Percentiles rank a stretch among this genome's conserved stretches.
Evolutionary conservation across 2,329 filamentous ascomycete genomes (phyloP).

Genomic region (Bertia moriformis): DNA sequence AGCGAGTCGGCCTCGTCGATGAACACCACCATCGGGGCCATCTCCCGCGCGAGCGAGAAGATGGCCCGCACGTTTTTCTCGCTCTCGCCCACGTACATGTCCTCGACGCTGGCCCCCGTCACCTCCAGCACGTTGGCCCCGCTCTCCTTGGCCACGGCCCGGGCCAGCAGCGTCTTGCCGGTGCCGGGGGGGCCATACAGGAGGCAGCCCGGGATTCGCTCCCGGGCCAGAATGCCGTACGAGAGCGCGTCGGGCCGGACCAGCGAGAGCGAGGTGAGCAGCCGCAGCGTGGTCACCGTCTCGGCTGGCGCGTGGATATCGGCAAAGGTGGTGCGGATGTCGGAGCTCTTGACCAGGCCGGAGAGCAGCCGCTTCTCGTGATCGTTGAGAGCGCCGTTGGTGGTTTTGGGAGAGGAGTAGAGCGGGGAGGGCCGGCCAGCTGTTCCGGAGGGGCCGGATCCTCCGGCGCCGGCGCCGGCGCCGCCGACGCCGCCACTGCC

Average conservation of each 20-base stretch:
- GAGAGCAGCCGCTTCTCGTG: conserved; percentile 73
- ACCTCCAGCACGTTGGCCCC: conserved; percentile 70
- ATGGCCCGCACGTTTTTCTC: conserved; percentile 93
- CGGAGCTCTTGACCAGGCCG: conserved; percentile 67
- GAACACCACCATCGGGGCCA: conserved; percentile 85
- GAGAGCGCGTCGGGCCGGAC: conserved; percentile 85
- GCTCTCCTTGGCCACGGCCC: conserved; percentile 54
- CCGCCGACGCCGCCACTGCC: neutral
- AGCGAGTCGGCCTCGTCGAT: conserved; percentile 94
- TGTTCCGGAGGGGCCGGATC: neutral
- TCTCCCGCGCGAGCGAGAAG: conserved; percentile 79
- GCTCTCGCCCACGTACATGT: conserved; percentile 90
- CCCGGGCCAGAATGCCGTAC: conserved; percentile 81
- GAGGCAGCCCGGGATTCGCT: conserved; percentile 79
- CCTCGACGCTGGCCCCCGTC: conserved; percentile 78
- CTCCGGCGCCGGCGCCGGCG: too few relatives aligned
- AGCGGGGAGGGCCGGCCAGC: conserved; percentile 6
- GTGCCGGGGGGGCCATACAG: conserved; percentile 80
- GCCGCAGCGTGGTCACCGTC: conserved; percentile 76
- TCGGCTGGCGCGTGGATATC: conserved; percentile 73
- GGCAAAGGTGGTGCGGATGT: conserved; percentile 73
- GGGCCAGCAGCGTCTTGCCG: conserved; percentile 57
- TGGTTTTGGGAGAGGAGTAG: conserved; percentile 15
- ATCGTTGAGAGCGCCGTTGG: conserved; percentile 50
- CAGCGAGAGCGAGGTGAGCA: conserved; percentile 75